phyloP scores from a whole-genome alignment of 164 flowering plant species.

The Tetrastigma voinierianum region DNA sequence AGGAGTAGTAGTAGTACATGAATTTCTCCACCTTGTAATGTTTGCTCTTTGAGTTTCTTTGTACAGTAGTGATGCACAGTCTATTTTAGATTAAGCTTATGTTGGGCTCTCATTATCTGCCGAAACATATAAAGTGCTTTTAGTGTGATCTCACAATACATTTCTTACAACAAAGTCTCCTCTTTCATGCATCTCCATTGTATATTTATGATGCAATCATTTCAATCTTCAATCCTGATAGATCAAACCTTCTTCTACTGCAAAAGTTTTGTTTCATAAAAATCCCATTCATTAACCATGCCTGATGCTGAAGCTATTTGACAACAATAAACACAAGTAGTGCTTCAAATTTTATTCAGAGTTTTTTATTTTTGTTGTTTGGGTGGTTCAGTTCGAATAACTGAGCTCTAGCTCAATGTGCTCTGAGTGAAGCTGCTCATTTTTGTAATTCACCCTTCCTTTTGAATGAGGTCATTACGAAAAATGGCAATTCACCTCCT shows the following conservation, averaged over 20 bases:
- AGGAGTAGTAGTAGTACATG: conserved; percentile 9
- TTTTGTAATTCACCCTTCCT: too few species aligned
- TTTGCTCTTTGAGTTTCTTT: conserved; percentile 15
- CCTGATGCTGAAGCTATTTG: too few species aligned
- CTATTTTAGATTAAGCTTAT: background rate
- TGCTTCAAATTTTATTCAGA: too few species aligned
- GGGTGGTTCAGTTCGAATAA: too few species aligned
- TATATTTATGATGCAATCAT: background rate
- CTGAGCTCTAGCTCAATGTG: too few species aligned
- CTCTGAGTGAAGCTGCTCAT: too few species aligned
- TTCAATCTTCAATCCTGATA: background rate
- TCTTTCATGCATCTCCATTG: background rate
- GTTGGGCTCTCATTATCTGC: background rate
- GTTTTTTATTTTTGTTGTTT: too few species aligned
- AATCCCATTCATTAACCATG: too few species aligned
- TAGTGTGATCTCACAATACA: background rate
- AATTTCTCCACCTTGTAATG: conserved; percentile 35
- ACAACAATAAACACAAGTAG: too few species aligned
- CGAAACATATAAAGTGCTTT: background rate
- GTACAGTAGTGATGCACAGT: conserved; percentile 28
- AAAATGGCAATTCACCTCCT: too few species aligned
- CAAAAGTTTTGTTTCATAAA: too few species aligned
- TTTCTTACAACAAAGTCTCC: background rate
- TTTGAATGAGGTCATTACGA: too few species aligned
- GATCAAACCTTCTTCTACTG: background rate